Conservation (phyloP, 805 yeast species). For the Candida patagonica region DNA sequence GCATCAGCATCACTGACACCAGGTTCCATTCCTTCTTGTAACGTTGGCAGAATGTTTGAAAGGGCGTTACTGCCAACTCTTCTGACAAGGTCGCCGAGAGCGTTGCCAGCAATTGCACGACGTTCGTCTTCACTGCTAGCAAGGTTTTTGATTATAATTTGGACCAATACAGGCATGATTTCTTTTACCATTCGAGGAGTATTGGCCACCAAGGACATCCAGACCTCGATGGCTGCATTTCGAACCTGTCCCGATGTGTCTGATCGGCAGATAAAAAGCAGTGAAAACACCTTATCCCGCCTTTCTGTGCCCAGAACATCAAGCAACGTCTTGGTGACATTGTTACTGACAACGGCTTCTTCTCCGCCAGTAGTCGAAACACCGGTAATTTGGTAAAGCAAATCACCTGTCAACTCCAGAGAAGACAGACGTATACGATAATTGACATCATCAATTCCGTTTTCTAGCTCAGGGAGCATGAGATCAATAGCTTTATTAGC, state of each 20-base stretch:
- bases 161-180: constrained; percentile 74
- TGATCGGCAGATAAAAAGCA: constrained; percentile 89
- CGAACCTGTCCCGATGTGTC: constrained; percentile 85
- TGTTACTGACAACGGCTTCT: constrained; percentile 45
- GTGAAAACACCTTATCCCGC: constrained; percentile 75
- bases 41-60: constrained; percentile 73
- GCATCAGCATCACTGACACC: constrained; percentile 51
- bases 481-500: constrained; percentile 90
- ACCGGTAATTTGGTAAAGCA: constrained; percentile 90
- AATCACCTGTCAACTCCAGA: constrained; percentile 90
- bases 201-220: constrained; percentile 94
- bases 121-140: constrained; percentile 75
- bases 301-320: constrained; percentile 81
- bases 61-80: constrained; percentile 87
- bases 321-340: constrained; percentile 42
- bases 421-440: constrained; percentile 87
- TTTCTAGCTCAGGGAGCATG: constrained; percentile 86
- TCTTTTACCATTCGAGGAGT: constrained; percentile 93
- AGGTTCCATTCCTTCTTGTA: constrained; percentile 51
- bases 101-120: constrained; percentile 82
- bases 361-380: constrained; percentile 63
- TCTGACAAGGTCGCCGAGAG: constrained; percentile 89
- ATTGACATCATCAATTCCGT: constrained; percentile 73
- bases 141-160: constrained; percentile 68
- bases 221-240: constrained; percentile 80